phyloP scores from a whole-genome alignment of 176 grass and related monocot genomes.

The Carex myosuroides region DNA sequence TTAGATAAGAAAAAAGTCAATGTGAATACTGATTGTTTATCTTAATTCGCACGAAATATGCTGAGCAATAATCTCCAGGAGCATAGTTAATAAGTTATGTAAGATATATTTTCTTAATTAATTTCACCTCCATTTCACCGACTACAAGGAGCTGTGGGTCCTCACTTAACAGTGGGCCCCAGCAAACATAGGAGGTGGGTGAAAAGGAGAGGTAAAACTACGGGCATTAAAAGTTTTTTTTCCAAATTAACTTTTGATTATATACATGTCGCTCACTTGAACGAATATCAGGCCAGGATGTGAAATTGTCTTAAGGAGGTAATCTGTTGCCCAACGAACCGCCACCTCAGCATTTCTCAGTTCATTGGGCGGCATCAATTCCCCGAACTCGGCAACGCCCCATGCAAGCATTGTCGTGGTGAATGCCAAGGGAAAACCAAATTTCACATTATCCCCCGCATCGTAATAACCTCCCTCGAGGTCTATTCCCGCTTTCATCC shows the following conservation, averaged over 20 bases:
- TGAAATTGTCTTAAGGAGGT: constrained; percentile 82
- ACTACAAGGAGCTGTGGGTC: background rate
- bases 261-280: constrained; percentile 37
- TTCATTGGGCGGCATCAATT: constrained; percentile 53
- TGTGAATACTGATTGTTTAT: background rate
- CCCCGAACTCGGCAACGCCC: constrained; percentile 77
- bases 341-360: constrained; percentile 40
- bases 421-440: constrained; percentile 94
- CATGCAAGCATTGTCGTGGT: constrained; percentile 88
- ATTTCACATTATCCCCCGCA: constrained; percentile 93
- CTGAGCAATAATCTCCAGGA: no score
- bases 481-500: constrained; percentile 52
- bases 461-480: constrained; percentile 86
- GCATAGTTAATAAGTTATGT: no score
- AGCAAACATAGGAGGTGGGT: background rate
- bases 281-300: constrained; percentile 66
- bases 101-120: no score
- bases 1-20: background rate
- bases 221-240: background rate
- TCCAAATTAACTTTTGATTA: constrained; percentile 1
- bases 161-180: background rate
- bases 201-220: background rate
- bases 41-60: background rate
- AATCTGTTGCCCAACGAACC: constrained; percentile 76
- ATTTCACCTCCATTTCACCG: no score